Percentiles rank a stretch among this genome's conserved stretches.
Conservation (phyloP, 345 rosid genomes). For the Murraya koenigii region DNA sequence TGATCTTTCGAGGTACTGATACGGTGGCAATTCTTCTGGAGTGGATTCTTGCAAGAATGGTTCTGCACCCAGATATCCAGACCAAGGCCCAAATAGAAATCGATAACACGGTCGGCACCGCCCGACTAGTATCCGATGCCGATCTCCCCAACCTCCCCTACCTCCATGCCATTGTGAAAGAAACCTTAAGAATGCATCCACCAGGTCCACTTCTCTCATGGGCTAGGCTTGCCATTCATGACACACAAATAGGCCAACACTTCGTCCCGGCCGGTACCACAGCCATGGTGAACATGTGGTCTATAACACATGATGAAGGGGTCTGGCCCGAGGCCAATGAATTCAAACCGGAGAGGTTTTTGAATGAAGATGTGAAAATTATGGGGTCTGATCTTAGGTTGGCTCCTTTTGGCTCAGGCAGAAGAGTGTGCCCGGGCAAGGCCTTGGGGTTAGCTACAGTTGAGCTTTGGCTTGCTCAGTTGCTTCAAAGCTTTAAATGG, state of each 20-base stretch:
- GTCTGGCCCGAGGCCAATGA: constrained; percentile 52
- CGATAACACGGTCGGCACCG: constrained; percentile 31
- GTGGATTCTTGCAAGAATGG: constrained; percentile 67
- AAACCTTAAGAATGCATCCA: constrained; percentile 76
- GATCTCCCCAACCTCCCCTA: constrained; percentile 59
- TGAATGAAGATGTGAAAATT: constrained; percentile 37
- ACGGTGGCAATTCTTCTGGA: constrained; percentile 59
- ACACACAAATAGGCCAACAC: constrained; percentile 48
- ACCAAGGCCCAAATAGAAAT: constrained; percentile 64
- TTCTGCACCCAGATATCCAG: constrained; percentile 54
- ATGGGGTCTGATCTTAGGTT: constrained; percentile 46
- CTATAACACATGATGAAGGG: constrained; percentile 61
- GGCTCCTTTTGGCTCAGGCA: constrained; percentile 54
- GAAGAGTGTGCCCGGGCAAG: constrained; percentile 54
- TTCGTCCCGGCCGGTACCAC: constrained; percentile 79
- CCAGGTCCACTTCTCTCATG: constrained; percentile 92
- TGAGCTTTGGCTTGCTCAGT: constrained; percentile 51
- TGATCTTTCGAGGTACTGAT: constrained; percentile 67
- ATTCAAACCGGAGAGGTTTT: constrained; percentile 71
- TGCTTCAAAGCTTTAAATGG: constrained; percentile 44
- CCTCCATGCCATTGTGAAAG: constrained; percentile 67
- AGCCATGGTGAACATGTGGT: constrained; percentile 97
- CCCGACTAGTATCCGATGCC: constrained; percentile 39
- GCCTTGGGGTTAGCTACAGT: constrained; percentile 52
- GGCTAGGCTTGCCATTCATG: constrained; percentile 81